Percentiles rank a stretch among this genome's conserved stretches.
Conservation (phyloP, 2,329 filamentous ascomycete species). For the Paracorniculantispora psalliotae region DNA sequence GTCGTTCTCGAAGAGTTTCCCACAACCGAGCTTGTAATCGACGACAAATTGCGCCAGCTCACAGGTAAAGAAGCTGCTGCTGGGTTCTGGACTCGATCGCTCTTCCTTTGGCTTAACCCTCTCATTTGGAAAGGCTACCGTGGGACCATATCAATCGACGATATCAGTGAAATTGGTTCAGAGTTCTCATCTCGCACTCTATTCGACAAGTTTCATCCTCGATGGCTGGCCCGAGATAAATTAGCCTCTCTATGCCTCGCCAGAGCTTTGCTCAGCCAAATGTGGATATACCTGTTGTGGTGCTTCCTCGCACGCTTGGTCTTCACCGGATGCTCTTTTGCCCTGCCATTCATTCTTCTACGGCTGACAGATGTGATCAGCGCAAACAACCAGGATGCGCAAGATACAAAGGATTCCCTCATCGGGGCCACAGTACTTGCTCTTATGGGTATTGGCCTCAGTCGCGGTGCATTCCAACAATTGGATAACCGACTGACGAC, state of each 20-base stretch:
- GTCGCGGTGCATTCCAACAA: background rate
- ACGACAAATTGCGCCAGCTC: background rate
- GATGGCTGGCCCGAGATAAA: background rate
- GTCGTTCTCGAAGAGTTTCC: conserved; percentile 27
- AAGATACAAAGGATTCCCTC: background rate
- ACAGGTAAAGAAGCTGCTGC: background rate
- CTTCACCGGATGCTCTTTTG: background rate
- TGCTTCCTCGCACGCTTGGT: background rate
- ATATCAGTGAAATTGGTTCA: background rate
- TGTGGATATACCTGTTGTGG: background rate
- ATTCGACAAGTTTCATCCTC: background rate
- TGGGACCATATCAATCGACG: background rate
- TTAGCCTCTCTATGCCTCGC: background rate
- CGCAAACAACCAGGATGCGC: background rate
- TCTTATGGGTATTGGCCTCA: background rate
- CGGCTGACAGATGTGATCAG: background rate
- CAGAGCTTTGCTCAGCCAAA: background rate
- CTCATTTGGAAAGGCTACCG: background rate
- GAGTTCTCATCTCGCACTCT: conserved; percentile 1
- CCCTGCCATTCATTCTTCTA: background rate
- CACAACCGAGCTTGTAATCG: conserved; percentile 18
- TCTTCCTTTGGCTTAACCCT: conserved; percentile 1
- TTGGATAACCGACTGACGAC: background rate
- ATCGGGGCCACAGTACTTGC: background rate
- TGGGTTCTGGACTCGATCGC: background rate